Evolutionary conservation across 2,329 filamentous ascomycete species (phyloP).

Genomic region (Epichloe glyceriae): DNA sequence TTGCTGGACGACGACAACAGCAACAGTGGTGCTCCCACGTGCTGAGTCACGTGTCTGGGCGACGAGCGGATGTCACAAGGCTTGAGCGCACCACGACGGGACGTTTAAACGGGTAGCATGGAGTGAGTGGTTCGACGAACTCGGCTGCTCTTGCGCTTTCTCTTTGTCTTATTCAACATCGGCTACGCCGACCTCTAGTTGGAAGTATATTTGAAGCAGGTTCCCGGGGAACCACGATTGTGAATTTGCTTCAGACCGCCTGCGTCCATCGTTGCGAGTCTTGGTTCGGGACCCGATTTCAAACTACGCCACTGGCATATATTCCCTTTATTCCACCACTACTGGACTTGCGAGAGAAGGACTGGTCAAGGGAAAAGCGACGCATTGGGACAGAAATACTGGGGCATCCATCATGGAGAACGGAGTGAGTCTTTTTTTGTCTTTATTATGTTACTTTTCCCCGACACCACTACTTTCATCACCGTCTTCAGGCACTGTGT

Average conservation of each 20-base stretch:
- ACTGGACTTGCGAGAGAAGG: neutral
- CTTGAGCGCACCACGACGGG: neutral
- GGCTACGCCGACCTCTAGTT: neutral
- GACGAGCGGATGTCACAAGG: neutral
- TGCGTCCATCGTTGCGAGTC: neutral
- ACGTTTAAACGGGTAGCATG: neutral
- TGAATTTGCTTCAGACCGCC: no score
- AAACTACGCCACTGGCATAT: no score
- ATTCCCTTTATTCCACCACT: no score
- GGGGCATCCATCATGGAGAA: constrained; percentile 10
- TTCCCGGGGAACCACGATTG: neutral
- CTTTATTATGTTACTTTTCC: neutral
- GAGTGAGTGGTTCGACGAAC: neutral
- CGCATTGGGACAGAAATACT: neutral
- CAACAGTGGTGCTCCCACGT: neutral
- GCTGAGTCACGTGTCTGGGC: neutral
- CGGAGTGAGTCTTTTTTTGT: constrained; percentile 7
- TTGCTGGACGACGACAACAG: neutral
- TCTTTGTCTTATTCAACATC: neutral
- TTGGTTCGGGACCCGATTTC: neutral
- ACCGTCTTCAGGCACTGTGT: neutral
- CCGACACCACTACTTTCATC: neutral
- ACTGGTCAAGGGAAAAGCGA: neutral
- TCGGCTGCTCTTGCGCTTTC: neutral
- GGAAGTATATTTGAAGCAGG: neutral